phyloP scores from a whole-genome alignment of 306 rosid genomes.

The Vachellia collinsii region DNA sequence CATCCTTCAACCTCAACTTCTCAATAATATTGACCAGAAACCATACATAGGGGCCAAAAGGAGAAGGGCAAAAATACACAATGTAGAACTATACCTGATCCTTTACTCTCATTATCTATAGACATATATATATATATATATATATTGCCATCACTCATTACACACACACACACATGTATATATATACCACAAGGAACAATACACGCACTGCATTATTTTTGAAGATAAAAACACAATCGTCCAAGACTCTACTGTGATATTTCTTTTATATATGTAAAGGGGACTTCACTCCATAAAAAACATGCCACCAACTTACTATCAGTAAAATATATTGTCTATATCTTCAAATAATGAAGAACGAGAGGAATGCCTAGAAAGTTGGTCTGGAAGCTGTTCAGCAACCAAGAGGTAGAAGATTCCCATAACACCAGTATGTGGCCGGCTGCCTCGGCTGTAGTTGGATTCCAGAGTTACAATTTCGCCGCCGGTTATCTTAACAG shows the following conservation, averaged over 20 bases:
- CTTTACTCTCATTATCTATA: not conserved
- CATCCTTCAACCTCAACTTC: not conserved
- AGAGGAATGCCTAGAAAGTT: not conserved
- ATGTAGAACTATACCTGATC: not conserved
- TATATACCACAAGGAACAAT: not conserved
- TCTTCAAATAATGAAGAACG: constrained; percentile 32
- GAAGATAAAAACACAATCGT: not conserved
- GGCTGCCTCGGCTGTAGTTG: constrained; percentile 46
- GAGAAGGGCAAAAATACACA: not conserved
- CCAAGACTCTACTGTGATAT: not conserved
- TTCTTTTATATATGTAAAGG: not conserved
- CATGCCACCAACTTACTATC: not conserved
- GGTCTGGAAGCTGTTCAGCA: constrained; percentile 58
- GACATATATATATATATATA: not conserved
- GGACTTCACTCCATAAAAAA: not conserved
- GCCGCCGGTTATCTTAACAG: constrained; percentile 56
- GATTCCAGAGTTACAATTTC: constrained; percentile 61
- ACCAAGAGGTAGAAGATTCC: constrained; percentile 69
- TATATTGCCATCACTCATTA: no score
- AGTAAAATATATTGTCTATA: not conserved
- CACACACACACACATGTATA: no score
- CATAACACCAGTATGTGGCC: constrained; percentile 72
- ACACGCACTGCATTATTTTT: not conserved
- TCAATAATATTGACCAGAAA: not conserved
- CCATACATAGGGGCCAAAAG: not conserved